Base-by-base conservation (phyloP, 2,329 filamentous ascomycete genomes). In the Fusarium pininemorale region DNA sequence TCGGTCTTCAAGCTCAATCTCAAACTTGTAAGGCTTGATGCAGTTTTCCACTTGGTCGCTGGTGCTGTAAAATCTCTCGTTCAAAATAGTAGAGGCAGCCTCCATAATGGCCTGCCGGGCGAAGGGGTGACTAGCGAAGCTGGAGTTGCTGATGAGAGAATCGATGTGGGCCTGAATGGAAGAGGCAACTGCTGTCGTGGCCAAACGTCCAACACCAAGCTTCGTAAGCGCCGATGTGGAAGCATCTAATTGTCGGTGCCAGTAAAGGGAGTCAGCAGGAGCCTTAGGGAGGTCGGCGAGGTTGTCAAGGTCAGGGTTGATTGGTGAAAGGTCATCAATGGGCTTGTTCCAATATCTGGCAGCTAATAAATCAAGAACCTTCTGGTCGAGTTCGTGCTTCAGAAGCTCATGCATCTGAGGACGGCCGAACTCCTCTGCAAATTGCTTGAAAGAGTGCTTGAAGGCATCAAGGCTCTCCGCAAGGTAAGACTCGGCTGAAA, bases 21-120 rank as follows among this genome's bases (percentile, higher is more conserved):
- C 95, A 76, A 96, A 98, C 81, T 99, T 99, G 86, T 96, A 99
- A 0, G 97, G 96, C 83, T 99, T 99, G 83, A 99, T 97, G 81
- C 96, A 99, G 80, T 98, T 98, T 82, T 99, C 96, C 2, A 99
- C 94, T 83, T 98, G 96, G 79, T 99, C 97, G 72, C 94, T 96
- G 3, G 97, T 99, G 83, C 96, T 96, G 84, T 98, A 98, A 73
- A 97, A 98, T 20, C 96, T 89, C 79, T 99, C 96, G 74, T 96
- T 96, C 18, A 99, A 85, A 60, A 99, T 98, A 32, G 91, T 93
- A 1, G 94, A 93, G 4, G 95, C 94, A 2, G 96, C 95, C 77
- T 98, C 95, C 54, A 91, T 93, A 74, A 99, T 98, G n/a, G 94
- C 94, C 81, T 96, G 91, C 41, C 94, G 92, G 15, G 96, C 96